Evolutionary conservation across 2,329 filamentous ascomycete genomes (phyloP).

Genomic region (Capronia coronata): DNA sequence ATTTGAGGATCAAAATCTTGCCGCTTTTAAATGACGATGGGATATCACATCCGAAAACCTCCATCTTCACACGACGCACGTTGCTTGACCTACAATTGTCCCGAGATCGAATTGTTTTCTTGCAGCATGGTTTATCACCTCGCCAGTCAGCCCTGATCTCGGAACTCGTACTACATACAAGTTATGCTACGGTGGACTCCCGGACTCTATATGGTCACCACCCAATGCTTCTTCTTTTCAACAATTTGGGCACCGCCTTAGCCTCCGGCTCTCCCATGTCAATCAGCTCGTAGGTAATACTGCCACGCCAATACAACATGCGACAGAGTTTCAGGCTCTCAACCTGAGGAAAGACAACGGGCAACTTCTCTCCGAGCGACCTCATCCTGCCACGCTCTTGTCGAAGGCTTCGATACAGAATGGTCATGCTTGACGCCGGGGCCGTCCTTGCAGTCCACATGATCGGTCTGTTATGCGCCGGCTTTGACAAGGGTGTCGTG

Average conservation of each 20-base stretch:
- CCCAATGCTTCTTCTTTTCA: conserved; percentile 4
- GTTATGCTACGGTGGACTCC: too few species aligned
- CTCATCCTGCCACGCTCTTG: not conserved
- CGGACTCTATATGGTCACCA: too few species aligned
- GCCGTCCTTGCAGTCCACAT: not conserved
- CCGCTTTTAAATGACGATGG: not conserved
- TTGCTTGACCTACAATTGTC: too few species aligned
- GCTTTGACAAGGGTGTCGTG: conserved; percentile 1
- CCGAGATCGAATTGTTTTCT: too few species aligned
- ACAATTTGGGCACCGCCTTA: not conserved
- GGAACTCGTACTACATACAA: too few species aligned
- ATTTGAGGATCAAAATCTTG: too few species aligned
- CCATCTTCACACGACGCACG: too few species aligned
- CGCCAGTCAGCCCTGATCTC: too few species aligned
- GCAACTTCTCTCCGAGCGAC: not conserved
- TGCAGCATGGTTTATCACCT: too few species aligned
- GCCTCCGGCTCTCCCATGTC: not conserved
- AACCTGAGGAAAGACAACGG: conserved; percentile 1
- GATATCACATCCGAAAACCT: not conserved
- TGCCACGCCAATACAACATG: not conserved
- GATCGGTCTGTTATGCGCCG: not conserved
- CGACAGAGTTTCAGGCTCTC: not conserved
- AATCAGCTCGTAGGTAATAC: not conserved
- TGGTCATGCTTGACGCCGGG: not conserved
- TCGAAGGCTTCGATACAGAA: not conserved